phyloP scores from a whole-genome alignment of 129 eudicot species.

The Deinandra increscens region DNA sequence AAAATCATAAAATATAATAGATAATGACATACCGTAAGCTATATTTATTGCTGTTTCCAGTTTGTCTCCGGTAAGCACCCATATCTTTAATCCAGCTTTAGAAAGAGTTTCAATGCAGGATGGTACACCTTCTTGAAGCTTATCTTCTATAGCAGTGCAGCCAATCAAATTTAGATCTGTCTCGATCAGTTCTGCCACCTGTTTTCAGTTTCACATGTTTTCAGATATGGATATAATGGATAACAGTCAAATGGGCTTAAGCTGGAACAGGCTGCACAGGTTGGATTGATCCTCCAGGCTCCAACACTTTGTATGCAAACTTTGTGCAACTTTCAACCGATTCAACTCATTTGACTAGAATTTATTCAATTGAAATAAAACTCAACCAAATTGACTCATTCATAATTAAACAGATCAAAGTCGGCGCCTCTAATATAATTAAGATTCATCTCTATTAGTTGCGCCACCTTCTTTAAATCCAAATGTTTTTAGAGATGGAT shows the following conservation, averaged over 20 bases:
- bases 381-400: not conserved
- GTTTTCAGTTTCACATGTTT: constrained; percentile 23
- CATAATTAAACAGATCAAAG: not conserved
- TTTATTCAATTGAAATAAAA: not conserved
- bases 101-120: constrained; percentile 90
- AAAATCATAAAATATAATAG: not conserved
- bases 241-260: not conserved
- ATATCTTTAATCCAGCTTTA: constrained; percentile 92
- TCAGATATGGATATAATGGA: constrained; percentile 5
- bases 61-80: constrained; percentile 99
- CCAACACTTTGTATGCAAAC: not conserved
- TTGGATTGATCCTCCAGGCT: not conserved
- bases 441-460: not conserved
- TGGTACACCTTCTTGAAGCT: constrained; percentile 99
- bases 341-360: not conserved
- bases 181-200: constrained; percentile 90
- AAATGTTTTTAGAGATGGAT: not conserved
- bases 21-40: constrained; percentile 62
- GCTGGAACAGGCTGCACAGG: not conserved
- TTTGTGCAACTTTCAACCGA: not conserved
- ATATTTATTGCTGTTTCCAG: constrained; percentile 98
- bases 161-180: constrained; percentile 84
- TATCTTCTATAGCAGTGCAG: constrained; percentile 95
- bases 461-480: not conserved
- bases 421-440: not conserved